Evolutionary conservation across 768 basidiomycete species (phyloP), one percentile per base, ranked within the genome.

Genomic region (Lepiota brunneoincarnata): DNA sequence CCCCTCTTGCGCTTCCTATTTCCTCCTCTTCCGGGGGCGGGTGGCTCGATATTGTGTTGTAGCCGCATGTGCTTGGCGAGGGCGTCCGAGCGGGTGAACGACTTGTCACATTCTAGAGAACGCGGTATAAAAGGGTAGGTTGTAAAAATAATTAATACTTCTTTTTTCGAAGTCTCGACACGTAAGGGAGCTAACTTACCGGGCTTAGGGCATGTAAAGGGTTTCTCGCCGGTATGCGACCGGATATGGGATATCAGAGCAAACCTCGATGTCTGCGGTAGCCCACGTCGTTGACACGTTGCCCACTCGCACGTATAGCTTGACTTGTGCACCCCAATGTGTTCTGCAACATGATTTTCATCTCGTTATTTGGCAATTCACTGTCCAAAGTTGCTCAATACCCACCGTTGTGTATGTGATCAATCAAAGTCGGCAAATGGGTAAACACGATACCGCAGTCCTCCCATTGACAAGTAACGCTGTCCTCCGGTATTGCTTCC

Each of bases 201-300:
- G 64, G 91, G 85, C 54, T 82, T 75, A 10, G 83, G 70, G 65
- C 94, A 98, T 20, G 80, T 84, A 64, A 93, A 97, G 0, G 93
- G 94, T 63, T 93, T 93, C 70, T 98, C 94, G 49, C 94, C 94
- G 0, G 94, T 96, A 66, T 98, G 94, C 10, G 89, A 91, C 28
- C 94, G 83, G 44, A 93, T 82, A 66, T 98, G 94, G 3, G 91
- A 91, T 53, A 94, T 85, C 43, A 98, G 81, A 4, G 93, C 91
- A 60, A 94, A 96, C 21, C 92, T 82, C 3, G 90, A 92, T 0
- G 90, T 91, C 66, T 97, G 94, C 1, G 87, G 79, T 47, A 93
- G 76, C 3, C 93, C 91, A 49, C 87, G 78, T 15, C 94, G 81
- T 17, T 74, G 73, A 70, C 94, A 98, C 3, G 84, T 84, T 17